Evolutionary conservation across 1,139 yeast species (phyloP), one percentile per base, ranked within the genome.

Genomic region (Hyphopichia buzzinii): DNA sequence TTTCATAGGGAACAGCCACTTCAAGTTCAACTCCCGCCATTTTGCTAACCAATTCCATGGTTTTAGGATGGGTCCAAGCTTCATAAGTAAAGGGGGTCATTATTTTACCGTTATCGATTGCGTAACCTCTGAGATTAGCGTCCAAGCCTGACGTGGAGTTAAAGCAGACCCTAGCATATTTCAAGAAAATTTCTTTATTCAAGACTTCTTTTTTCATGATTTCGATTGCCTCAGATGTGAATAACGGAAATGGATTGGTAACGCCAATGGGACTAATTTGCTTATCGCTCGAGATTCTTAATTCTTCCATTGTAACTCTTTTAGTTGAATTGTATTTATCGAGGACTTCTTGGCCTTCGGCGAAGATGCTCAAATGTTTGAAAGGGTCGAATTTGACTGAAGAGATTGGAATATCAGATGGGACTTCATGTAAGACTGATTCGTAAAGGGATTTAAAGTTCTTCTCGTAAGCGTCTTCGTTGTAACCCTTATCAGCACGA

Each of bases 21-120:
- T 70, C 73, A 36, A 78, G 61, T 26, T 75, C 79, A 29, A 75
- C 74, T 2, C 81, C 82, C 3, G 81, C 79, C 76, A 77, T 74
- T 13, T 51, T 59, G 34, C 69, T 62, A 23, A 77, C 56, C 32
- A 77, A 67, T 34, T 70, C 76, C 48, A 71, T 55, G 3, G 79
- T 74, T 41, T 61, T 64, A 14, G 82, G 82, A 44, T 75, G 79
- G 4, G 67, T 68, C 81, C 82, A 77, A 10, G 83, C 83, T 4
- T 59, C 65, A 41, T 67, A 59, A 2, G 72, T 65, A 48, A 77
- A 77, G 1, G 78, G 79, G 29, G 66, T 49, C 17, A 41, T 47
- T 35, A 48, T 50, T 22, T 57, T 49, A 22, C 52, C 56, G 19
- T 47, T 49, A 14, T 55, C 49, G 34, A 64, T 67, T 19, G 69